Base-by-base conservation (phyloP, 1,139 yeast genomes). In the Lodderomyces jiufengensis region DNA sequence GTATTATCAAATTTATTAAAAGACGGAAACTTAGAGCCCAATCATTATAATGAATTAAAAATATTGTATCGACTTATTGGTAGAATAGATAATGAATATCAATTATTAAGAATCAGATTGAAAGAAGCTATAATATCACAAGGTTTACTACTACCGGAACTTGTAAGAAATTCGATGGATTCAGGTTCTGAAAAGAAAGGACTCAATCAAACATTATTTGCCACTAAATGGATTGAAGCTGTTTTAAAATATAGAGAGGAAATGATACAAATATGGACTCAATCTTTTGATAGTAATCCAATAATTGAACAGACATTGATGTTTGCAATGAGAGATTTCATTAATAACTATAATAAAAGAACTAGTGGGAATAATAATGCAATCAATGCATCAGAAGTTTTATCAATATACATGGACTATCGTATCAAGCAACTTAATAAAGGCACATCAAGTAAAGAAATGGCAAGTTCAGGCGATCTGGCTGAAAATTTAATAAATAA, bases 401-500 rank as follows among this genome's bases (percentile, higher is more conserved):
- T 90, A 30, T 84, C 95, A 0, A 59, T 84, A 5, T 88, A 73
- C 55, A 75, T 90, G 57, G 97, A 90, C 56, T 80, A 76, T 41
- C 67, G 70, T 43, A 77, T 80, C 51, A 84, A 78, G 55, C 85
- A 77, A 51, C 66, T 80, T 2, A 59, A 71, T 20, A 80, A 74
- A 45, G 35, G 32, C n/a, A 37, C 57, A 2, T 46, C 54, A 5
- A 40, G 54, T 9, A 47, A 42, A 31, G 48, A 40, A n/a, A 31
- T 33, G 24, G 33, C 50, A 3, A 67, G 72, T 14, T 55, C 75
- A 1, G 71, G 73, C 12, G 76, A 71, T 36, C 78, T 71, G 38
- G 62, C 76, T 2, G 87, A 81, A 41, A 69, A 61, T 2, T 63
- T 76, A 8, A 60, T 87, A 31, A 68, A 67, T 32, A 72, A 74